These are phyloP conservation scores for Pyrenochaeta sp. DNA, from an alignment of 2,329 filamentous ascomycete species.

Conservation along the genomic window DNA sequence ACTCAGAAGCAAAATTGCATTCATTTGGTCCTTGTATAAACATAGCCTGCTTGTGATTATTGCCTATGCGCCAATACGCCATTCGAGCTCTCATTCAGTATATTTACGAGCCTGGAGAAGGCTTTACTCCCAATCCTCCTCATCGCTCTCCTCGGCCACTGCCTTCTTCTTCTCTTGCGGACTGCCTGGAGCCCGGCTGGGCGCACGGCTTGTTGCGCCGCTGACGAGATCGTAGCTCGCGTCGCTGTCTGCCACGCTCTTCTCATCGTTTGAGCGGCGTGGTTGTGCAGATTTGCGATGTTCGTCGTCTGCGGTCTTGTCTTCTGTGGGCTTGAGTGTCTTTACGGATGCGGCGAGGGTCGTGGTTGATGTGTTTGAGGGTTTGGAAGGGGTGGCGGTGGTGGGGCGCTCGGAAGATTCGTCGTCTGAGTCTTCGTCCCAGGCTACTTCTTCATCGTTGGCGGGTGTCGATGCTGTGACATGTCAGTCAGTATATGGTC, in stretches of 20 bases:
- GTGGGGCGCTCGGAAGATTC: slow-evolving; percentile 41
- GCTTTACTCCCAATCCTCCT: slow-evolving; percentile 75
- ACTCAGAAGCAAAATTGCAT: background rate
- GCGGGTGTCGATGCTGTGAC: slow-evolving; percentile 66
- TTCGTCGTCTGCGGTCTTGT: slow-evolving; percentile 15
- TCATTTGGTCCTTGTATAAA: background rate
- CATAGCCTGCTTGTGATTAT: background rate
- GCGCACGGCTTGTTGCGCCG: slow-evolving; percentile 77
- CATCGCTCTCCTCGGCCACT: slow-evolving; percentile 69
- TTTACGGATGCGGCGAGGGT: slow-evolving; percentile 46
- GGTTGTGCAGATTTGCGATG: slow-evolving; percentile 66
- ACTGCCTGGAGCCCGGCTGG: slow-evolving; percentile 61
- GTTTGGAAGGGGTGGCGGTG: background rate
- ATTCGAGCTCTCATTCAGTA: no score
- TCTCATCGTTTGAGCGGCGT: slow-evolving; percentile 73
- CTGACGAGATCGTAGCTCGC: slow-evolving; percentile 92
- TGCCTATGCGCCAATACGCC: background rate
- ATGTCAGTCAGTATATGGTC: slow-evolving; percentile 9
- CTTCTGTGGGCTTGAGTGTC: slow-evolving; percentile 48
- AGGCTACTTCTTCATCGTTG: slow-evolving; percentile 75
- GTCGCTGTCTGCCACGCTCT: slow-evolving; percentile 91
- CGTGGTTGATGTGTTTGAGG: slow-evolving; percentile 4
- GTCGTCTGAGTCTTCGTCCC: slow-evolving; percentile 76
- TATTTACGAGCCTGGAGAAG: no score
- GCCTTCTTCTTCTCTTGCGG: slow-evolving; percentile 61